phyloP scores from a whole-genome alignment of 2,329 filamentous ascomycete genomes.

The Massarina eburnea region DNA sequence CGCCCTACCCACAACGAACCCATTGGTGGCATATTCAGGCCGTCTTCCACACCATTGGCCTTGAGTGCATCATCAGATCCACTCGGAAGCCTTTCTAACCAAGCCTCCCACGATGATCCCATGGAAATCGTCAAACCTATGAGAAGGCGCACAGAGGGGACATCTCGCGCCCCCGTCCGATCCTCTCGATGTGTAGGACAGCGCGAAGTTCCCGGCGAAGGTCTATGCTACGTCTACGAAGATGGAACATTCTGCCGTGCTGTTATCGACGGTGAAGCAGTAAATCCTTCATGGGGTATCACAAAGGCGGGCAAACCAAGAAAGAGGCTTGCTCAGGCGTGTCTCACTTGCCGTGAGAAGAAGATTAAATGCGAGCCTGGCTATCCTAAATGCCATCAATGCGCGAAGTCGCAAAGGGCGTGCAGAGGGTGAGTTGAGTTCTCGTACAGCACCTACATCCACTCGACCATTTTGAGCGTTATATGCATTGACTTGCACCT shows the following conservation, averaged over 20 bases:
- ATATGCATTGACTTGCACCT: slow-evolving; percentile 26
- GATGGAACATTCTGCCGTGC: slow-evolving; percentile 82
- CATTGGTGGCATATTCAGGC: slow-evolving; percentile 21
- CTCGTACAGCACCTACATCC: slow-evolving; percentile 13
- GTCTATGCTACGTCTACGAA: slow-evolving; percentile 82
- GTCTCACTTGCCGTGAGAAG: slow-evolving; percentile 90
- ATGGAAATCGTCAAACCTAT: slow-evolving; percentile 30
- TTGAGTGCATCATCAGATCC: slow-evolving; percentile 25
- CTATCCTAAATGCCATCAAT: slow-evolving; percentile 83
- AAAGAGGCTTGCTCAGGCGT: slow-evolving; percentile 89
- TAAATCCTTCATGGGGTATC: slow-evolving; percentile 90
- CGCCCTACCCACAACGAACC: slow-evolving; percentile 25
- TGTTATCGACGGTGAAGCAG: slow-evolving; percentile 79
- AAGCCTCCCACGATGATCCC: slow-evolving; percentile 29
- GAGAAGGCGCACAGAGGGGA: slow-evolving; percentile 38
- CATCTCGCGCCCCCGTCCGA: slow-evolving; percentile 34
- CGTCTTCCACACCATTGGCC: slow-evolving; percentile 24
- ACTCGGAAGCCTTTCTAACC: slow-evolving; percentile 13
- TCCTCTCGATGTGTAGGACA: slow-evolving; percentile 41
- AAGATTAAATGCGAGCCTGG: slow-evolving; percentile 97
- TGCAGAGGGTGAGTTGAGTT: slow-evolving; percentile 65
- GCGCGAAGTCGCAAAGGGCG: slow-evolving; percentile 82
- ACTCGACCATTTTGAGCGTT: slow-evolving; percentile 8
- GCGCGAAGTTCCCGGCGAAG: slow-evolving; percentile 71
- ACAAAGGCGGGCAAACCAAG: slow-evolving; percentile 93